A percentile compares a stretch with the other conserved stretches of the same genome.
Evolutionary conservation across 164 flowering plant species (phyloP).

Genomic region (Liriodendron chinense): DNA sequence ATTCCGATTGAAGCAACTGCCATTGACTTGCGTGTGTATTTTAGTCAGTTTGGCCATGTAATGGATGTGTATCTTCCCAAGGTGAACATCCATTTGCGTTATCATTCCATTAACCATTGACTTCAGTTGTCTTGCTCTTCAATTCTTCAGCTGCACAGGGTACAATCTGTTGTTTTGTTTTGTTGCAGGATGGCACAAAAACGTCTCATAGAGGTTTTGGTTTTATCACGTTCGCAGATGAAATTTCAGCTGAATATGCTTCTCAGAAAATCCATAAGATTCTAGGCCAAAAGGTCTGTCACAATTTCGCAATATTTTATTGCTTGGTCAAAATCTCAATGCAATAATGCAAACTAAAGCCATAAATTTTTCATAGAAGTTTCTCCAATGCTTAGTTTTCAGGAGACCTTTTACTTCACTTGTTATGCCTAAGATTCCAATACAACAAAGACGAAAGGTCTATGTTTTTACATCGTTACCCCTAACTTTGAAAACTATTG

Average conservation of each 20-base stretch:
- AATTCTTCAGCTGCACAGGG: neutral
- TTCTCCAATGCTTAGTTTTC: too few relatives aligned
- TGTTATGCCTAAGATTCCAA: too few relatives aligned
- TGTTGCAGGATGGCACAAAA: conserved; percentile 16
- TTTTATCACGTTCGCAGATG: conserved; percentile 26
- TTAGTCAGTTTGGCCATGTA: conserved; percentile 26
- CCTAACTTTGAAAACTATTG: too few relatives aligned
- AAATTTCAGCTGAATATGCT: conserved; percentile 23
- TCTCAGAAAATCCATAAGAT: conserved; percentile 22
- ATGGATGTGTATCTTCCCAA: conserved; percentile 28
- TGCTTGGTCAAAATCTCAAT: neutral
- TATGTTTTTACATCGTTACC: too few relatives aligned
- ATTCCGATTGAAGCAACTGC: conserved; percentile 25
- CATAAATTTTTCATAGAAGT: too few relatives aligned
- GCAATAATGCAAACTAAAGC: neutral
- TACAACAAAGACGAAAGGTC: too few relatives aligned
- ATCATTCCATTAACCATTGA: neutral
- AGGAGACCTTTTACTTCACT: too few relatives aligned
- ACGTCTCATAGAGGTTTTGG: conserved; percentile 24
- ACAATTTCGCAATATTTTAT: neutral
- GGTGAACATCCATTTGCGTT: conserved; percentile 6
- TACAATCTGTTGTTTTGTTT: conserved; percentile 4
- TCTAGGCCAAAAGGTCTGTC: conserved; percentile 17
- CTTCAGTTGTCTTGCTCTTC: neutral
- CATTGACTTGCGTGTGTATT: conserved; percentile 19